Base-by-base conservation (phyloP, 495 filamentous ascomycete genomes). In the Lasiosphaeris hirsuta region DNA sequence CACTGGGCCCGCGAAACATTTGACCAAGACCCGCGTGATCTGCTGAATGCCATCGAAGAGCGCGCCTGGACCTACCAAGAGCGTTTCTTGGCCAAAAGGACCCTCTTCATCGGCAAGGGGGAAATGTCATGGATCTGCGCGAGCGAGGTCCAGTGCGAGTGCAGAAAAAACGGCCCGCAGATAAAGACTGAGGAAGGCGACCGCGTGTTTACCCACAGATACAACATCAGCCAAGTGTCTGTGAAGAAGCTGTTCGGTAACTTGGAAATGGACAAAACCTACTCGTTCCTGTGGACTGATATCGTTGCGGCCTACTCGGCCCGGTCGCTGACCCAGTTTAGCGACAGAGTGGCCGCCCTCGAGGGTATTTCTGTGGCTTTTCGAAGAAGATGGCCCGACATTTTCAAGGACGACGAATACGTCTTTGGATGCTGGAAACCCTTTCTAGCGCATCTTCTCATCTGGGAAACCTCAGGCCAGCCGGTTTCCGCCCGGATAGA, bases 261-360 rank as follows among this genome's bases (percentile, higher is more conserved):
- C 33, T 2, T 19, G 30, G 47, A 6, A 2, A 33, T 50, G 47
- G 33, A 50, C 6, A 50, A 50, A 13, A 50, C 47, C 3, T 50
- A 50, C 17, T 50, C 47, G 11, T 50, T 34, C 11, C 18, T 50
- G 17, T 50, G 47, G 47, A 14, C 47, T 1, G 47, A 50, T 5
- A 36, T 37, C 13, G 47, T 50, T 19, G 35, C 4, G n/a, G 30
- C 37, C 35, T 52, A 52, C 49, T 52, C 49, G 49, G 11, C 35
- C 34, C 49, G 49, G 49, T 13, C 40, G 49, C 17, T 52, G 49
- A 52, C 49, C 3, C 49, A 52, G 49, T 52, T 52, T 18, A 17
- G 49, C n/a, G 49, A 52, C 49, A 52, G 49, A 52, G 4, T 52
- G 49, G 49, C 49, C 18, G 49, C 49, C 35, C 49, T 52, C 35